Percentiles rank a stretch among this genome's conserved stretches.
Evolutionary conservation across 495 filamentous ascomycete species (phyloP).

Genomic region (Lasiosphaeria miniovina): DNA sequence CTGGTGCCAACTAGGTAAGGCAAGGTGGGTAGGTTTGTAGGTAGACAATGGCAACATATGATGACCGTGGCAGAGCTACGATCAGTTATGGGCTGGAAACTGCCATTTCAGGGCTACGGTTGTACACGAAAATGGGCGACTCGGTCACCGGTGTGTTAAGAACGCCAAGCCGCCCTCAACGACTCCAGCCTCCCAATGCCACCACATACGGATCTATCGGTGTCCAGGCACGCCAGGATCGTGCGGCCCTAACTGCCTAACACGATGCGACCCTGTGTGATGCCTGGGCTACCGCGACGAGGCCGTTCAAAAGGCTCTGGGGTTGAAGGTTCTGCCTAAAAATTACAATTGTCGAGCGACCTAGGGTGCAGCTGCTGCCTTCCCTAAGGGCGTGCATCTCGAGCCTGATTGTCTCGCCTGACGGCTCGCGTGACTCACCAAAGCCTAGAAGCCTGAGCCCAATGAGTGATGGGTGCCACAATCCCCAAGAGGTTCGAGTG

Average conservation of each 20-base stretch:
- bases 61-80: too few species aligned
- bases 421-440: slow-evolving; percentile 1
- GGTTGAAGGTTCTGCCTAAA: not conserved
- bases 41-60: too few species aligned
- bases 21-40: too few species aligned
- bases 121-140: not conserved
- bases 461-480: not conserved
- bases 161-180: not conserved
- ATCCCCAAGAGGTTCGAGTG: not conserved
- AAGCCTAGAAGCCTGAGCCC: slow-evolving; percentile 3
- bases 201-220: not conserved
- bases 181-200: not conserved
- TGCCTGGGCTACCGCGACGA: not conserved
- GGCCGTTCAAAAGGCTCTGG: not conserved
- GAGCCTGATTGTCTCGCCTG: not conserved
- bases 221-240: not conserved
- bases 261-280: not conserved
- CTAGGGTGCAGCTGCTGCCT: not conserved
- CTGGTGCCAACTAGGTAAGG: too few species aligned
- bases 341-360: not conserved
- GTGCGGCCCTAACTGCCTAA: not conserved
- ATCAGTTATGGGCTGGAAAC: too few species aligned
- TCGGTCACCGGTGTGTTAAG: not conserved
- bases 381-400: not conserved
- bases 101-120: not conserved